Percentiles rank a stretch among this genome's conserved stretches.
phyloP scores from a whole-genome alignment of 805 yeast genomes.

The Myxozyma neglecta region DNA sequence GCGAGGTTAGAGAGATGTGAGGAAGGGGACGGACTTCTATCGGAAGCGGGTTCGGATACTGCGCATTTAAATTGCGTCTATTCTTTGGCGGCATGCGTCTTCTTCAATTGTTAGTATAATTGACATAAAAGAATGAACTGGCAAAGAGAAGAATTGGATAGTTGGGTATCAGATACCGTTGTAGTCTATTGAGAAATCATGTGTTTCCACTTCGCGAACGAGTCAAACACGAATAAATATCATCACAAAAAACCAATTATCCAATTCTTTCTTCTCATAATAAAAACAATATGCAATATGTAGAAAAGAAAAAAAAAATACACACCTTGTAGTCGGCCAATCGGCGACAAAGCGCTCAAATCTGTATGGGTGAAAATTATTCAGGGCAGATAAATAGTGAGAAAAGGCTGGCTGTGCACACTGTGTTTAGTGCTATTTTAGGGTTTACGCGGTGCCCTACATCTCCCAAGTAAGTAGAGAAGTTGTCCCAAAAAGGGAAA shows the following conservation, averaged over 20 bases:
- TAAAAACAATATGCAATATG: too few relatives aligned
- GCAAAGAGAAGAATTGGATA: slow-evolving; percentile 6
- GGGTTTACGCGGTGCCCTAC: too few relatives aligned
- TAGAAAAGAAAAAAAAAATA: background rate
- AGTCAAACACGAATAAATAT: slow-evolving; percentile 24
- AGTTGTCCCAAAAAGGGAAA: background rate
- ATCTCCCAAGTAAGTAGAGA: background rate
- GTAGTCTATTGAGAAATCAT: slow-evolving; percentile 61
- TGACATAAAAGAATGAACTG: background rate
- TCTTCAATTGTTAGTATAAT: background rate
- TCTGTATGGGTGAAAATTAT: too few relatives aligned
- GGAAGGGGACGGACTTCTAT: slow-evolving; percentile 44
- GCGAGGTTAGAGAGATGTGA: slow-evolving; percentile 60
- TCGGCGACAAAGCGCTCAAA: too few relatives aligned
- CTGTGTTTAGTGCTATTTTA: too few relatives aligned
- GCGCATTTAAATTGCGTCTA: slow-evolving; percentile 32
- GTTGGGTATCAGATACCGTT: slow-evolving; percentile 81
- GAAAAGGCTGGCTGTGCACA: too few relatives aligned
- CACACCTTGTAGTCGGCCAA: background rate
- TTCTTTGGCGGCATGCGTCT: slow-evolving; percentile 20
- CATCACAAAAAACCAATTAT: slow-evolving; percentile 9
- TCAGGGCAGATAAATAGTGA: too few relatives aligned
- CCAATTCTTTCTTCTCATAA: too few relatives aligned
- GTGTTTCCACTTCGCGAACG: slow-evolving; percentile 25
- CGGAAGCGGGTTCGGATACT: slow-evolving; percentile 59